These are phyloP conservation scores for Exophiala bonariae DNA, from an alignment of 2,329 filamentous ascomycete genomes.

Conservation along the genomic window DNA sequence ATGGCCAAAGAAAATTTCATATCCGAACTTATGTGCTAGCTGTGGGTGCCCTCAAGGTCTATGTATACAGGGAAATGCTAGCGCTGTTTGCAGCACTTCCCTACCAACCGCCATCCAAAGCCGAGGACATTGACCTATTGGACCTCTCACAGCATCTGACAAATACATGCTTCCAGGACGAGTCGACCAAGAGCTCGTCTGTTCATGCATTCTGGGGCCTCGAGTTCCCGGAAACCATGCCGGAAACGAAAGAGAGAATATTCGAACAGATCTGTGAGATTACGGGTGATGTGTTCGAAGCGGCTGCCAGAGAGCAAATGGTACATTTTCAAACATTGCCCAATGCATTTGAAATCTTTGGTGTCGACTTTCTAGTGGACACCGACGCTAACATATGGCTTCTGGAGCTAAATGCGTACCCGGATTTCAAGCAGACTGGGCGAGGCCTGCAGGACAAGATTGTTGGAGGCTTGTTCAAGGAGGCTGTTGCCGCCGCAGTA, in stretches of 20 bases:
- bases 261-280: constrained; percentile 72
- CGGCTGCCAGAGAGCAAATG: constrained; percentile 77
- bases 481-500: constrained; percentile 67
- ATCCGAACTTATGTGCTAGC: constrained; percentile 89
- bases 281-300: constrained; percentile 80
- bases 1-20: constrained; percentile 82
- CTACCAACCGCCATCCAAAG: constrained; percentile 62
- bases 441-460: constrained; percentile 65
- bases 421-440: constrained; percentile 92
- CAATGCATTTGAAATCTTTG: constrained; percentile 90
- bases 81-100: constrained; percentile 80
- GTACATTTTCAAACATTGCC: constrained; percentile 88
- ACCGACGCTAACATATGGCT: constrained; percentile 65
- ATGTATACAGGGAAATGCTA: constrained; percentile 88
- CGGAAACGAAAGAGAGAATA: constrained; percentile 58
- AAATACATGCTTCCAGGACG: constrained; percentile 87
- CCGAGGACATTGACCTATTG: constrained; percentile 39
- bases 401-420: constrained; percentile 92
- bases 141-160: constrained; percentile 80
- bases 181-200: constrained; percentile 43
- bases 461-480: constrained; percentile 75
- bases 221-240: constrained; percentile 37
- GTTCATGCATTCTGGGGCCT: constrained; percentile 77
- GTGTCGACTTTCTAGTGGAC: constrained; percentile 86
- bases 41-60: constrained; percentile 73